Evolutionary conservation across 2,329 filamentous ascomycete species (phyloP).

Genomic region (Monilinia polystroma): DNA sequence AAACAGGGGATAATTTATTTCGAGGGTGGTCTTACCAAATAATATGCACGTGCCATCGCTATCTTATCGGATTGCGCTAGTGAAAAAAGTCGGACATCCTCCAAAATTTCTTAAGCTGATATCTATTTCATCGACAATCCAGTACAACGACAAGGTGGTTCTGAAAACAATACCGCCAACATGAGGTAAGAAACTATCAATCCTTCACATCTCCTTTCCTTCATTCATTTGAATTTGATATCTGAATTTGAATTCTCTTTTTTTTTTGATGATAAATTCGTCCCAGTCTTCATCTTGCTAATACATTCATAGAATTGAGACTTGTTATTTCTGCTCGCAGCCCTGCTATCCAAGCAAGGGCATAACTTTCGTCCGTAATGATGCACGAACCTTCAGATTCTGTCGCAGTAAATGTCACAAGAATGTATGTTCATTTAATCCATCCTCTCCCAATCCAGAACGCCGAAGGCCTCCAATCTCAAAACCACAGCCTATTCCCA

Average conservation of each 20-base stretch:
- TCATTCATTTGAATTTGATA: background rate
- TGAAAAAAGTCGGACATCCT: slow-evolving; percentile 23
- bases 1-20: slow-evolving; percentile 5
- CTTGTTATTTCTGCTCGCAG: slow-evolving; percentile 63
- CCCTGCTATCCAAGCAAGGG: slow-evolving; percentile 65
- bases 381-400: slow-evolving; percentile 55
- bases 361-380: slow-evolving; percentile 46
- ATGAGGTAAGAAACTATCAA: slow-evolving; percentile 22
- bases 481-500: background rate
- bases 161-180: slow-evolving; percentile 14
- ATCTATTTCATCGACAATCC: slow-evolving; percentile 11
- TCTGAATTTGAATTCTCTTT: background rate
- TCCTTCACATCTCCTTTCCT: background rate
- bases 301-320: slow-evolving; percentile 23
- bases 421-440: slow-evolving; percentile 31
- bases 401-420: slow-evolving; percentile 53
- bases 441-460: background rate
- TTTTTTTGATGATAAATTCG: background rate
- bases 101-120: slow-evolving; percentile 23
- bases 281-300: slow-evolving; percentile 9
- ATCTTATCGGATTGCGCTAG: slow-evolving; percentile 23
- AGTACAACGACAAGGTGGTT: slow-evolving; percentile 23
- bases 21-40: slow-evolving; percentile 1
- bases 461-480: background rate
- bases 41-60: slow-evolving; percentile 18